Base-by-base conservation (phyloP, 441 rosid genomes). In the Cnidoscolus chayamansa region DNA sequence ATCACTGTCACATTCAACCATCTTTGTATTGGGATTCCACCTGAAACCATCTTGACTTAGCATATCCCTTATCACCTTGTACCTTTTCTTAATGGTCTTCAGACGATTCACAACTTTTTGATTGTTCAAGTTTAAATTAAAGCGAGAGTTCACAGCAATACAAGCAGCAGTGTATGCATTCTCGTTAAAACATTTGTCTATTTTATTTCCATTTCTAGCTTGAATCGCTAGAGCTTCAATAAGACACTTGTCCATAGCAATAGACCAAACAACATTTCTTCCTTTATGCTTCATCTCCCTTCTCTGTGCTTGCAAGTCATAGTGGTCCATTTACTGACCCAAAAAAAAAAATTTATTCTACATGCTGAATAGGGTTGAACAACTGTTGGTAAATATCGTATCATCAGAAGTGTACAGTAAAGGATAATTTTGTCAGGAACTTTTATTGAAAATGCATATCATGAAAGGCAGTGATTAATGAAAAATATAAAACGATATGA, bases 201-300 rank as follows among this genome's bases (percentile, higher is more conserved):
- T 75, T 76, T 92, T 92, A 80, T 92, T 92, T 73, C 97, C 97
- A 32, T 75, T 92, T 80, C 83, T 87, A 11, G 92, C 96, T 77
- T 92, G 94, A 73, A 90, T 64, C 37, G 94, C 87, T 72, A 92
- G 87, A 74, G 96, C 84, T 85, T 92, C 97, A 25, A 92, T 92
- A 48, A 92, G 80, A 75, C 96, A 92, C 81, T 88, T 92, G 84
- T 92, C 97, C 97, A 90, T 92, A 60, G 91, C 97, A 68, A 87
- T 78, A 3, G 97, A 90, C 97, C 97, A 92, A 4, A 92, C 91
- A 59, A 92, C 97, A 80, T 92, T 92, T 73, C 97, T 92, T 69
- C 97, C 97, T 76, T 84, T 92, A 75, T 92, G 92, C 82, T 90
- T 92, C 89, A 87, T 83, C 74, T 86, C 90, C 79, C 86, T 81